These are phyloP conservation scores for Caloboletus inedulis DNA, from an alignment of 1,284 basidiomycete species.

Conservation along the genomic window DNA sequence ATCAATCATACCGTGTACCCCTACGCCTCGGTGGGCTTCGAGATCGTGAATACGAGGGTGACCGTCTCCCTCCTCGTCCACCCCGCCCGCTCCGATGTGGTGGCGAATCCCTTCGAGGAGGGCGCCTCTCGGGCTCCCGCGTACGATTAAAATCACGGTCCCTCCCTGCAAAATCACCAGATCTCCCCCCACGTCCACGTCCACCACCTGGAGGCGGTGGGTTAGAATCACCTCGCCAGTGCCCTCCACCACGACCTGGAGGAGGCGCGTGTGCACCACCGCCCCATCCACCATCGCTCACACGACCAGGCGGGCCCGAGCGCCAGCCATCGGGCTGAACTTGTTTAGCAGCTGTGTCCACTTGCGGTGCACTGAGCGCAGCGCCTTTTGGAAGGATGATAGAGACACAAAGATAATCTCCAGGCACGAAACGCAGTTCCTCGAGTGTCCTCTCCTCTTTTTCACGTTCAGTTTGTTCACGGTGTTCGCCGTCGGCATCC, in stretches of 20 bases:
- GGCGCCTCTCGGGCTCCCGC: slow-evolving; percentile 33
- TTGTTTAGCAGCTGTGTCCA: slow-evolving; percentile 21
- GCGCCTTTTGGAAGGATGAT: slow-evolving; percentile 69
- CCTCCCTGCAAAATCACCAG: slow-evolving; percentile 36
- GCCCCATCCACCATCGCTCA: slow-evolving; percentile 49
- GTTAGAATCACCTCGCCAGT: slow-evolving; percentile 65
- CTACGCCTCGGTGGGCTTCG: slow-evolving; percentile 35
- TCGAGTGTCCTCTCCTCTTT: slow-evolving; percentile 66
- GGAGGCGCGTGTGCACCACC: slow-evolving; percentile 35
- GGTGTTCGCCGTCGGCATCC: slow-evolving; percentile 43
- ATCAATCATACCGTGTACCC: slow-evolving; percentile 33
- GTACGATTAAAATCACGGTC: slow-evolving; percentile 36
- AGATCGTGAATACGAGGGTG: slow-evolving; percentile 32
- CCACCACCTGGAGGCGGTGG: slow-evolving; percentile 40
- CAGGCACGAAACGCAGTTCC: slow-evolving; percentile 71
- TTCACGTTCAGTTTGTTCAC: slow-evolving; percentile 42
- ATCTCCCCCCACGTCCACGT: slow-evolving; percentile 42
- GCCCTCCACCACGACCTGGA: slow-evolving; percentile 54
- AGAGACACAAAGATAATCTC: slow-evolving; percentile 70
- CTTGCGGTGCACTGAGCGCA: slow-evolving; percentile 34
- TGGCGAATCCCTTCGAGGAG: slow-evolving; percentile 47
- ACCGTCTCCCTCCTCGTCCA: slow-evolving; percentile 40
- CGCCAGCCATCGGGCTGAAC: slow-evolving; percentile 42
- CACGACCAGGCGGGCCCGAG: slow-evolving; percentile 35
- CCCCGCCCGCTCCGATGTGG: slow-evolving; percentile 41